A percentile compares a stretch with the other conserved stretches of the same genome.
Evolutionary conservation across 352 stramenopile genomes (phyloP).

Genomic region (Pythium vanterpoolii): DNA sequence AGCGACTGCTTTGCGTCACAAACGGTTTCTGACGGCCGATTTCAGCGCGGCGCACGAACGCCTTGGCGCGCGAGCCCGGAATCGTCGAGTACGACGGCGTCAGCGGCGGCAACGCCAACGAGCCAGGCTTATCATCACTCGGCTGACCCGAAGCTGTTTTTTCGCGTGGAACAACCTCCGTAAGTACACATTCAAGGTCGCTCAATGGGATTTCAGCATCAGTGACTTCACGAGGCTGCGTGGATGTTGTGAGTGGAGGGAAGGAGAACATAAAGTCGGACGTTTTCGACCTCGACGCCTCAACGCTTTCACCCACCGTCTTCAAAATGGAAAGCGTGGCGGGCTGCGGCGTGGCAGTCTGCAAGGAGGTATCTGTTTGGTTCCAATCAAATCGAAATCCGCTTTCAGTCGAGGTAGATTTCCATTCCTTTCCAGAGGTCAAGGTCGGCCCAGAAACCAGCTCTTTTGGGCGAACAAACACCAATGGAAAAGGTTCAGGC

Average conservation of each 20-base stretch:
- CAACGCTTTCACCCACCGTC: neutral
- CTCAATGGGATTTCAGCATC: neutral
- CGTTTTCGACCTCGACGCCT: neutral
- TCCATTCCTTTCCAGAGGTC: neutral
- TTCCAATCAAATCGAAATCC: neutral
- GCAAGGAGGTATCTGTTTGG: neutral
- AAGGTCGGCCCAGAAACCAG: neutral
- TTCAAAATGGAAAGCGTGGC: neutral
- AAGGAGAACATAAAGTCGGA: neutral
- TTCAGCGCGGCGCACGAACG: slow-evolving; percentile 2
- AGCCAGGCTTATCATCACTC: neutral
- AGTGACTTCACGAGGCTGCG: neutral
- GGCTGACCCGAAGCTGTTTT: neutral
- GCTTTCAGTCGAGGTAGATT: neutral
- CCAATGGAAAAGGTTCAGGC: neutral
- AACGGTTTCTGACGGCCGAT: neutral
- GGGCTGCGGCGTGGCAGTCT: neutral
- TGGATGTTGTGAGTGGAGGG: neutral
- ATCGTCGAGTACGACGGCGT: slow-evolving; percentile 4
- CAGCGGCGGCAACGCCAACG: neutral
- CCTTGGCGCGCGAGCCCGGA: slow-evolving; percentile 1
- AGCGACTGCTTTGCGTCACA: neutral
- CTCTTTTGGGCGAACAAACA: neutral
- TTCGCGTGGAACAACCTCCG: neutral
- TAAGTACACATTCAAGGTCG: neutral